Percentiles rank a stretch among this genome's conserved stretches.
These are phyloP conservation scores for Globisporangium sylvaticum DNA, from an alignment of 352 stramenopile genomes.

Conservation along the genomic window DNA sequence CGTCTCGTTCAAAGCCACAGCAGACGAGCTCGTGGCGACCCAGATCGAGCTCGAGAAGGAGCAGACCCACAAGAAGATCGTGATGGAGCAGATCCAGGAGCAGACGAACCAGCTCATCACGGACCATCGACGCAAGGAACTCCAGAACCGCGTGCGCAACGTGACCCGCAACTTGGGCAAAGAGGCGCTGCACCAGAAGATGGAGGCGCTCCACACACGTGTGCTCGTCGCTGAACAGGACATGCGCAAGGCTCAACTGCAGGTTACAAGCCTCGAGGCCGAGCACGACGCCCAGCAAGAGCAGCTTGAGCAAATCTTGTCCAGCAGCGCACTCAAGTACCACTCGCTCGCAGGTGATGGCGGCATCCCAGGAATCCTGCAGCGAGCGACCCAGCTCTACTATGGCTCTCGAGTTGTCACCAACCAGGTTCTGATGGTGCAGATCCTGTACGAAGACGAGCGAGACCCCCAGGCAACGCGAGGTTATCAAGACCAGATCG, in stretches of 20 bases:
- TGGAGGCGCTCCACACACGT: constrained; percentile 48
- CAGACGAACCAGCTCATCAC: constrained; percentile 46
- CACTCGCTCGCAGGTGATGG: constrained; percentile 37
- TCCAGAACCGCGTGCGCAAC: constrained; percentile 51
- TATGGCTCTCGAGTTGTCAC: constrained; percentile 37
- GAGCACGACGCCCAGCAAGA: constrained; percentile 37
- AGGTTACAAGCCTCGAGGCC: constrained; percentile 26
- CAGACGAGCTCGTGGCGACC: constrained; percentile 46
- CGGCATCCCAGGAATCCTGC: constrained; percentile 51
- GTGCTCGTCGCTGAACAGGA: constrained; percentile 48
- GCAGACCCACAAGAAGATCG: constrained; percentile 31
- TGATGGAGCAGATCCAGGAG: constrained; percentile 39
- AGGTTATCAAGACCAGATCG: no score
- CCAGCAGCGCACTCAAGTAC: constrained; percentile 52
- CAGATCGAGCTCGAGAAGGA: constrained; percentile 48
- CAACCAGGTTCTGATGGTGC: constrained; percentile 44
- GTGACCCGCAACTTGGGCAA: constrained; percentile 57
- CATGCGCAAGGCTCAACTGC: constrained; percentile 47
- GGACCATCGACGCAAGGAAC: constrained; percentile 45
- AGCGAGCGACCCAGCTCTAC: constrained; percentile 35
- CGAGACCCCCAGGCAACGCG: no score
- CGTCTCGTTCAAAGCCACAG: constrained; percentile 32
- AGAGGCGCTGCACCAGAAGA: constrained; percentile 60
- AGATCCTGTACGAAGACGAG: constrained; percentile 59
- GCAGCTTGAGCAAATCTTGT: constrained; percentile 47